Evolutionary conservation across 208 protist species (phyloP), one percentile per base, ranked within the genome.

Genomic region (Trypanosoma rangeli): DNA sequence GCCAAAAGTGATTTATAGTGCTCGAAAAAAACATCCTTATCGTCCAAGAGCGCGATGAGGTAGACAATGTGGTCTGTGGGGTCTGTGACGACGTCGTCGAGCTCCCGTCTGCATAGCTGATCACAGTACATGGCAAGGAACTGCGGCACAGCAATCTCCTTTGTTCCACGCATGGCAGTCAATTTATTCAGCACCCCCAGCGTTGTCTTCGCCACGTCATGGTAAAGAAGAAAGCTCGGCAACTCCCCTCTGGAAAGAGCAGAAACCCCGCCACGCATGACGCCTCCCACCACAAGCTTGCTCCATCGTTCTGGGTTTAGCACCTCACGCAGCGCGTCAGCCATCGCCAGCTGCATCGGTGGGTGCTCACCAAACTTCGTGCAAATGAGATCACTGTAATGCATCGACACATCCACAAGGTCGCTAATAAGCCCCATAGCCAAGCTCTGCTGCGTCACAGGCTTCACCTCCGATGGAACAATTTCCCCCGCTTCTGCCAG

Each of bases 1-100:
- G 81, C 77, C 22, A 92, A 68, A 10, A 72, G 78, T 35, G 80
- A 48, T 33, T 74, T 76, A 64, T 86, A 82, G 64, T 85, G 67
- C 72, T 89, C 82, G 3, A 92, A 55, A 54, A 89, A 89, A 0
- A 78, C 71, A 67, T 89, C 83, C 60, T 92, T 89, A 60, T 86
- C 76, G 68, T 89, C 83, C 16, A 92, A 55, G 22, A 87, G 68
- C 2, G 72, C 46, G 13, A 79, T 82, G 12, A 92, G 70, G 12
- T 57, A 65, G 15, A 73, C 76, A 10, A 92, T 65, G 46, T 53
- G 29, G 28, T 62, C 22, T n/a, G 37, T 46, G 33, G 33, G 44
- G 22, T 42, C 22, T 26, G 56, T 55, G 13, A 31, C 54, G 16
- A 74, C 55, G 48, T 69, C 74, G 10, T 48, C 46, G 31, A 67